A percentile compares a stretch with the other conserved stretches of the same genome.
Conservation (phyloP, 345 rosid species). For the Firmiana major region DNA sequence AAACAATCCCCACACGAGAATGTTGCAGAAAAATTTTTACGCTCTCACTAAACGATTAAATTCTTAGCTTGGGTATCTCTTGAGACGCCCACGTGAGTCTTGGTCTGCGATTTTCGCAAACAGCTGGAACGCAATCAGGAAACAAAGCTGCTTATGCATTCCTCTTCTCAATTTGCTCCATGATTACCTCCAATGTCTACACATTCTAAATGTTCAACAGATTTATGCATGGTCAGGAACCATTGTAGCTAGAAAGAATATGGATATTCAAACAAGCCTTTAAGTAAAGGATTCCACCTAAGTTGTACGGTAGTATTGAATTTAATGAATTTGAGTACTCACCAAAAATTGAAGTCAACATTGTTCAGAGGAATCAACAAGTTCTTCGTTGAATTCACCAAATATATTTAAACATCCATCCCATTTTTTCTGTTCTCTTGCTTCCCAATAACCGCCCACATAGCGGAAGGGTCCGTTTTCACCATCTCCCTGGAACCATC, state of each 20-base stretch:
- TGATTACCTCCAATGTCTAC: not conserved
- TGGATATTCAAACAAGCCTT: not conserved
- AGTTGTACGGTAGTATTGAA: not conserved
- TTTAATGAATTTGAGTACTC: not conserved
- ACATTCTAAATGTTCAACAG: not conserved
- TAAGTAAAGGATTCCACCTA: not conserved
- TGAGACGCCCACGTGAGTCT: not conserved
- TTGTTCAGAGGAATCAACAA: conserved; percentile 28
- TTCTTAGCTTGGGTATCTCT: not conserved
- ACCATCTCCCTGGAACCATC: conserved; percentile 68
- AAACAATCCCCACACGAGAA: conserved; percentile 8
- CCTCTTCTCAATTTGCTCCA: not conserved
- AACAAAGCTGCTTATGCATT: not conserved
- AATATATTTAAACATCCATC: conserved; percentile 73
- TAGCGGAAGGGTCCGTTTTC: conserved; percentile 61
- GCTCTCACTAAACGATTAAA: conserved; percentile 3
- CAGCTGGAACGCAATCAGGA: not conserved
- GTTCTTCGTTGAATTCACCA: conserved; percentile 63
- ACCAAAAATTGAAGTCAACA: conserved; percentile 30
- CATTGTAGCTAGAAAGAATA: not conserved
- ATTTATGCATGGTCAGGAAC: not conserved
- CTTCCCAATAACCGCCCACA: conserved; percentile 90
- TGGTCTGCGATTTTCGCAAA: not conserved
- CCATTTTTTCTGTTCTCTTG: conserved; percentile 64
- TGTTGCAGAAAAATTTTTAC: conserved; percentile 4